A percentile compares a stretch with the other conserved stretches of the same genome.
Evolutionary conservation across 2,329 filamentous ascomycete genomes (phyloP).

Genomic region (Sporothrix curviconia): DNA sequence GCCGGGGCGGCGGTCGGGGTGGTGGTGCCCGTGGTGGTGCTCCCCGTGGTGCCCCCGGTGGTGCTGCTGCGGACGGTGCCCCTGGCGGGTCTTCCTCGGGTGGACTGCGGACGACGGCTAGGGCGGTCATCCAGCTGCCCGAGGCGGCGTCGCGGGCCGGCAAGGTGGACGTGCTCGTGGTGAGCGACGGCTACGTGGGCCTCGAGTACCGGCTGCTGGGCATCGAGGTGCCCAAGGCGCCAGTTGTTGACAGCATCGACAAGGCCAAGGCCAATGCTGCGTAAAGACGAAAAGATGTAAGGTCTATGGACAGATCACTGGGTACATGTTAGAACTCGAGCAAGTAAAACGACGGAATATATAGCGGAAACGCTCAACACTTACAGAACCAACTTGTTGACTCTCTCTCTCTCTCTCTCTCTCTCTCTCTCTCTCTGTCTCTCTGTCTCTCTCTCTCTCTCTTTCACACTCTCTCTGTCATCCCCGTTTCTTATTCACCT

Average conservation of each 20-base stretch:
- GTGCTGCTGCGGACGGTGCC: neutral
- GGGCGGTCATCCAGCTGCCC: constrained; percentile 55
- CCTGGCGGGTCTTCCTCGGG: neutral
- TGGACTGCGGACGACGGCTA: constrained; percentile 43
- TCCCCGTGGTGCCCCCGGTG: neutral
- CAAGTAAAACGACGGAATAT: neutral
- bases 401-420: too few species aligned
- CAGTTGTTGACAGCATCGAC: constrained; percentile 41
- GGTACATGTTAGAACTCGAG: neutral
- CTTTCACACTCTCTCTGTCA: too few species aligned
- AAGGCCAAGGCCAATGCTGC: constrained; percentile 25
- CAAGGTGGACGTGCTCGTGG: constrained; percentile 65
- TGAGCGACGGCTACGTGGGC: constrained; percentile 83
- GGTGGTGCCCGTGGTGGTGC: neutral
- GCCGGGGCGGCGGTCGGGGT: neutral
- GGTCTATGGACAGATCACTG: too few species aligned
- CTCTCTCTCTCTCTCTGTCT: too few species aligned
- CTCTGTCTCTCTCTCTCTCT: too few species aligned
- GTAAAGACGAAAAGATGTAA: neutral
- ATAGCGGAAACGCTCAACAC: too few species aligned
- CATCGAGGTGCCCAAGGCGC: constrained; percentile 46
- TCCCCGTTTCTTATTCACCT: neutral
- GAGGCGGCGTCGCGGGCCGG: constrained; percentile 41
- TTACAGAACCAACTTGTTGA: too few species aligned
- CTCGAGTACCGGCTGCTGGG: constrained; percentile 51